Base-by-base conservation (phyloP, 73 alveolate genomes). In the Paramecium biaurelia region DNA sequence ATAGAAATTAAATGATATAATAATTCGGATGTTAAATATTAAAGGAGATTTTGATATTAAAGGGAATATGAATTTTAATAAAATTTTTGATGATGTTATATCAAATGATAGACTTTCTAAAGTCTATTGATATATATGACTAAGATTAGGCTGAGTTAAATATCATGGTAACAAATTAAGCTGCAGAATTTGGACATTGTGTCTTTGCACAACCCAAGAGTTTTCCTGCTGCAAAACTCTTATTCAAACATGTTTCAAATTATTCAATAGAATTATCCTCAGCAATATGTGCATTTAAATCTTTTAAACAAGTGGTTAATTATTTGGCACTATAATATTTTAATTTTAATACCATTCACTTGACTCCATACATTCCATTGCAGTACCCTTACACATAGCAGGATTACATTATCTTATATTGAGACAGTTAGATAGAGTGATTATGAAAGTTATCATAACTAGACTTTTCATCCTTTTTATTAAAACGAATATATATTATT, bases 171-270 rank as follows among this genome's bases (percentile, higher is more conserved):
- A 63, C 84, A 63, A 63, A 63, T 63, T 63, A 26, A 30, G 84
- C 84, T 26, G 84, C 84, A 10, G 84, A 63, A 63, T 32, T 63
- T 6, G 84, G 84, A 63, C 84, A 63, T n/a, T 63, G 28, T 12
- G 45, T 63, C 26, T 63, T 63, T 14, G 84, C 84, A 63, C 84
- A 63, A 63, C 84, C 45, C 45, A 63, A 30, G 20, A 63, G 45
- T 63, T 63, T 63, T 63, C 84, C 84, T 63, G 84, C 43, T 63
- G 84, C 84, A 26, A 11, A 26, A 63, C 41, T 32, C 84, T 63
- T 30, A 63, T 63, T 32, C 84, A 63, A 30, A 26, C 84, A 63
- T 63, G 84, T 32, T 49, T 63, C 84, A 32, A 63, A 63, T 63
- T 26, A 12, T 11, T 26, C 21, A 41, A 26, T 26, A 7, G 84